phyloP scores from a whole-genome alignment of 371 early-diverging fungal genomes.

The Rhizopus arrhizus region DNA sequence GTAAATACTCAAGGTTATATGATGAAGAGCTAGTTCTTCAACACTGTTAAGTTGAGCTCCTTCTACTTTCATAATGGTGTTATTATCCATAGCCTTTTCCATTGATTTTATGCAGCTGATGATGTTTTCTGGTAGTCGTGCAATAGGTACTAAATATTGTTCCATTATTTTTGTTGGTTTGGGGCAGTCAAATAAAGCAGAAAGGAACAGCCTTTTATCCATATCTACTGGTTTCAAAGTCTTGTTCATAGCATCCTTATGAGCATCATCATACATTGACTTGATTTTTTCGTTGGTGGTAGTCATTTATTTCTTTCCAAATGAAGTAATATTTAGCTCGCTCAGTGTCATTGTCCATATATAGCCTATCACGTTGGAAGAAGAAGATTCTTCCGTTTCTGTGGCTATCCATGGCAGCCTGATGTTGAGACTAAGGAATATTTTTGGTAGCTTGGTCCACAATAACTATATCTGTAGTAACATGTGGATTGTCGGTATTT shows the following conservation, averaged over 20 bases:
- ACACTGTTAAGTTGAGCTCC: constrained; percentile 4
- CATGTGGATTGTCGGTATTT: no score
- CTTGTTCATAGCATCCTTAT: constrained; percentile 12
- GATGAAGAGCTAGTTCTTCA: constrained; percentile 16
- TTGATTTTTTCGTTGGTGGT: constrained; percentile 12
- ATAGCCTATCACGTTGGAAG: constrained; percentile 5
- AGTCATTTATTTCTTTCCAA: constrained; percentile 23
- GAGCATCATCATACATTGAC: constrained; percentile 9
- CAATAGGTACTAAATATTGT: constrained; percentile 22
- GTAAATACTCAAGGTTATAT: constrained; percentile 8
- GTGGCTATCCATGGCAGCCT: no score
- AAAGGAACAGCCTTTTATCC: constrained; percentile 7
- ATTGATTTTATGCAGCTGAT: constrained; percentile 11
- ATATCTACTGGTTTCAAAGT: constrained; percentile 11
- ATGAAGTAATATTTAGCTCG: constrained; percentile 20
- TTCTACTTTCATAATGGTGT: constrained; percentile 6
- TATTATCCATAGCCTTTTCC: constrained; percentile 10
- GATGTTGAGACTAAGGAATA: no score
- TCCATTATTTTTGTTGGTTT: constrained; percentile 3
- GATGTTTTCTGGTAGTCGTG: constrained; percentile 17
- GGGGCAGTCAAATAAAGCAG: constrained; percentile 9
- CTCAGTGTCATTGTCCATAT: constrained; percentile 19
- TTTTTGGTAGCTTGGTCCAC: no score
- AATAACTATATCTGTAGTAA: no score
- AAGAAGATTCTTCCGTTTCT: constrained; percentile 5